Base-by-base conservation (phyloP, 1,284 basidiomycete species). In the Phellinidium pouzarii region DNA sequence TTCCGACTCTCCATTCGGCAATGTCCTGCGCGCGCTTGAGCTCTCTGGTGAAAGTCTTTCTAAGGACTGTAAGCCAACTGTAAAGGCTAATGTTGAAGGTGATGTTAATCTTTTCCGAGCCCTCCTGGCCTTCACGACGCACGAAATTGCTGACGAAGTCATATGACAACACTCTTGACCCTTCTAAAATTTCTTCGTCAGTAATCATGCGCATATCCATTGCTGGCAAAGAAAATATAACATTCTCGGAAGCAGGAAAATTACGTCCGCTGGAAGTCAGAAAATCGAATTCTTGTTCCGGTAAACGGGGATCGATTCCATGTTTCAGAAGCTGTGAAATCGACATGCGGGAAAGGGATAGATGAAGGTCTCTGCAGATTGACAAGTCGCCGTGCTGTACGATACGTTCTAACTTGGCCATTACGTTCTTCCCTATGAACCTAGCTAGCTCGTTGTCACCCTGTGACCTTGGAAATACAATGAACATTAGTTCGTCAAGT, bases 171-270 rank as follows among this genome's bases (percentile, higher is more conserved):
- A 66, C 64, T 43, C 70, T 69, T 31, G 60, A 61, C 9, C 61
- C 54, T 12, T 76, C 73, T 46, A 71, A 67, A 14, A 65, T 51
- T 3, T 60, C 64, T 61, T 88, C 83, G 55, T 87, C 77, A 58
- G 84, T 87, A 46, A 71, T 67, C 87, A 91, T 91, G 48, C 76
- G 72, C 72, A 91, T 87, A 52, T 74, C 76, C 84, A 90, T 89
- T 1, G 84, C 78, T 5, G 87, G 87, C 27, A 90, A 66, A 7
- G 84, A 84, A 48, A 88, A 84, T 50, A 91, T 87, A 27, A 73
- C 87, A 0, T 85, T 80, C 59, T 87, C 81, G 68, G 66, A 14
- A 68, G 65, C 14, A 86, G 66, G 84, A 84, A 87, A 34, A 71
- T 68, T 48, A 31, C 51, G 36, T 31, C 55, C 40, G 41, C 46